Evolutionary conservation across 2,329 filamentous ascomycete species (phyloP), one percentile per base, ranked within the genome.

Genomic region (Epichloe scottii): DNA sequence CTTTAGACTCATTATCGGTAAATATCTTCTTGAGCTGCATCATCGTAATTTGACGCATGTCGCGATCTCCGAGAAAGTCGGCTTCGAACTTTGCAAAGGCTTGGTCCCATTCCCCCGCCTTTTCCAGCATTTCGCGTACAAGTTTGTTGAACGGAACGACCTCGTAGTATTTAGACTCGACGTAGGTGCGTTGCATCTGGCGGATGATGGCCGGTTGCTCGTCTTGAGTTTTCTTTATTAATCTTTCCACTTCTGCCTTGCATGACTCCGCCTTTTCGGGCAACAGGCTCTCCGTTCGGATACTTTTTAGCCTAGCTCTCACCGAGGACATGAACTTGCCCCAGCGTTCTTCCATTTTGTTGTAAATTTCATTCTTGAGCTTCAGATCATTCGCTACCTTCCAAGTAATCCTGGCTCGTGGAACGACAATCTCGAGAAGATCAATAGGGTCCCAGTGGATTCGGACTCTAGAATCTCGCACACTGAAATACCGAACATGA

Each of bases 21-120:
- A 98, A 98, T 65, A 98, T 87, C 65, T 94, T 95, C 64, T 87
- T 91, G 52, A 98, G 73, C 63, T 98, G 94, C 55, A 96, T 77
- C 53, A 91, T 89, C 12, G 93, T 95, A 54, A 98, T 73, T 60
- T 93, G 83, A 55, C 89, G 81, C 61, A 98, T 95, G 69, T 98
- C 93, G 62, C 95, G 97, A 66, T 98, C 94, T 0, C 91, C 91
- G 60, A 98, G 85, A 68, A 91, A 98, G 59, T 95, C 87, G 42
- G 83, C 81, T 64, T 98, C 94, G 53, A 98, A 97, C 50, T 93
- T 86, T 51, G 82, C 77, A 69, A 98, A 98, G 0, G 82, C 82
- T 23, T 85, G 82, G 62, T 98, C 94, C 93, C 93, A 98, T 56
- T 90, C 88, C 19, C 89, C 83, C 4, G 91, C 90, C 59, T 87